Evolutionary conservation across 73 alveolate species (phyloP).

Genomic region (Tetrahymena malaccensis): DNA sequence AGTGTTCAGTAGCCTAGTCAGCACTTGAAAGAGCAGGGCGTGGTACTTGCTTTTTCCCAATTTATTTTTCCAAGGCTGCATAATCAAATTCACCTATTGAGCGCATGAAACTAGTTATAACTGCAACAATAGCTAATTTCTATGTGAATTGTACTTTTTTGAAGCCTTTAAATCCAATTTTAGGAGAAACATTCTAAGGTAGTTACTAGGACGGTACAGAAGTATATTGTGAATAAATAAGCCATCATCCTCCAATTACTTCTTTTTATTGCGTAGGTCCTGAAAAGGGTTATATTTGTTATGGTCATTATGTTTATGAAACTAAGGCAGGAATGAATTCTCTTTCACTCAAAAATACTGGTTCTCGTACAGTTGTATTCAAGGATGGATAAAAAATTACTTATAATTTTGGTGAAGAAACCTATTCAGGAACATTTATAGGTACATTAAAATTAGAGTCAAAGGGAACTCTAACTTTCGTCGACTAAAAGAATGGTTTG

Average conservation of each 20-base stretch:
- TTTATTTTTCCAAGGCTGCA: constrained; percentile 60
- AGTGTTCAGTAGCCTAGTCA: constrained; percentile 47
- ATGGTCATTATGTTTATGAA: constrained; percentile 36
- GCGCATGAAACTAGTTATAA: constrained; percentile 52
- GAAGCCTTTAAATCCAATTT: constrained; percentile 85
- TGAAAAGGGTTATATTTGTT: constrained; percentile 9
- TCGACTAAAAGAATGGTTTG: constrained; percentile 59
- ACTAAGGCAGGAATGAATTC: constrained; percentile 48
- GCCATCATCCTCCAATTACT: constrained; percentile 90
- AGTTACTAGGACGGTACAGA: constrained; percentile 84
- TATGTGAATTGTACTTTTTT: constrained; percentile 52
- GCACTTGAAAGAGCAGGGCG: constrained; percentile 31
- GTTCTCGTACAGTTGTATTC: constrained; percentile 34
- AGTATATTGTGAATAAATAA: constrained; percentile 87
- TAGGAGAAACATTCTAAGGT: constrained; percentile 95
- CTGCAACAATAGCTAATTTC: constrained; percentile 54
- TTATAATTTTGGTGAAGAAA: constrained; percentile 37
- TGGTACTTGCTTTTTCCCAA: constrained; percentile 43
- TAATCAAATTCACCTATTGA: constrained; percentile 52
- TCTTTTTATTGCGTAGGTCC: constrained; percentile 46
- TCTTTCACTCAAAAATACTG: constrained; percentile 27
- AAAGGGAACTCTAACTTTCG: constrained; percentile 41
- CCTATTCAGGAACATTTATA: constrained; percentile 50
- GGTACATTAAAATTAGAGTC: constrained; percentile 74
- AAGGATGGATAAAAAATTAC: constrained; percentile 30